A percentile compares a stretch with the other conserved stretches of the same genome.
These are phyloP conservation scores for Malania oleifera DNA, from an alignment of 164 flowering plant species.

Conservation along the genomic window DNA sequence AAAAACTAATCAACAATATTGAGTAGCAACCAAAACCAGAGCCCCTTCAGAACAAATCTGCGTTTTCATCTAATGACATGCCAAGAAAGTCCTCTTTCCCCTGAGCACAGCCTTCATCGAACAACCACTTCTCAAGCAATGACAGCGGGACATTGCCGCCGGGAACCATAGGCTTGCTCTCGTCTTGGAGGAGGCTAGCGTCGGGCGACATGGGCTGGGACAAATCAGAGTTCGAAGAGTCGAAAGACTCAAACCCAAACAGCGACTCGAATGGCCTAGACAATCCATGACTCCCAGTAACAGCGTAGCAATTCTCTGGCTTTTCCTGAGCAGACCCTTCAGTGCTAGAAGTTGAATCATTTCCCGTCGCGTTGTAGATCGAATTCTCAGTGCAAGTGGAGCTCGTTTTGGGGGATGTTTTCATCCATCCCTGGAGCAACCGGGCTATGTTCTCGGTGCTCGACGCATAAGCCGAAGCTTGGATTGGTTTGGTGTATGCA, in stretches of 20 bases:
- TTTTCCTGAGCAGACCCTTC: no score
- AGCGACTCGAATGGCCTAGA: constrained; percentile 37
- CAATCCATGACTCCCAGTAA: constrained; percentile 21
- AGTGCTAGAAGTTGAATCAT: constrained; percentile 21
- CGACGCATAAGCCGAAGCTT: constrained; percentile 42
- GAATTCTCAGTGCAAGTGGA: constrained; percentile 23
- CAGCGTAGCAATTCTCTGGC: no score
- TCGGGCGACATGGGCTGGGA: constrained; percentile 38
- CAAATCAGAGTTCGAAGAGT: constrained; percentile 37
- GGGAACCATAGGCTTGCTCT: constrained; percentile 33
- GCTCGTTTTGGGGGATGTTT: constrained; percentile 28
- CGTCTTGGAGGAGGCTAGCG: constrained; percentile 33
- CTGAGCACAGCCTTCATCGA: constrained; percentile 42
- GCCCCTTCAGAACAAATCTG: constrained; percentile 30
- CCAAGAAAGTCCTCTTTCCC: constrained; percentile 32
- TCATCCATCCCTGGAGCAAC: constrained; percentile 54
- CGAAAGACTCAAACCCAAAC: constrained; percentile 50
- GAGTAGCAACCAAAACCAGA: not conserved
- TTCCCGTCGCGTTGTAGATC: constrained; percentile 3
- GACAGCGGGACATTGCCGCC: constrained; percentile 30
- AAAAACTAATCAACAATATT: not conserved
- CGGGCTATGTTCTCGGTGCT: constrained; percentile 70
- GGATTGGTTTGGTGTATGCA: constrained; percentile 2
- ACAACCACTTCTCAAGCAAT: constrained; percentile 74
- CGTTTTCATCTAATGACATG: constrained; percentile 33